These are phyloP conservation scores for Ogataea nakhonphanomensis DNA, from an alignment of 805 yeast species.

Conservation along the genomic window DNA sequence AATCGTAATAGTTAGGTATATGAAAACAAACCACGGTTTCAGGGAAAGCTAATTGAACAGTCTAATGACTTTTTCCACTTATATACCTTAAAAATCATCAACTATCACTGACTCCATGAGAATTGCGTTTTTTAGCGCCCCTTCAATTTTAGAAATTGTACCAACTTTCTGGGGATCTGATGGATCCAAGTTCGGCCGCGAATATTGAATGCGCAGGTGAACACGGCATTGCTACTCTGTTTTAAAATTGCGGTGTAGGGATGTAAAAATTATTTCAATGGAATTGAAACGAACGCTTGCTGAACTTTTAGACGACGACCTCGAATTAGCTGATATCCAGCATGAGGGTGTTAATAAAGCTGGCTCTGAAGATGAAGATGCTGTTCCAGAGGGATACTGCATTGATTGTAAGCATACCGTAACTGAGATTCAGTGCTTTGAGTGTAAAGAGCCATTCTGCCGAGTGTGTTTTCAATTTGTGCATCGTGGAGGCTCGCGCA, in stretches of 20 bases:
- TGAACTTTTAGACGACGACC: conserved; percentile 12
- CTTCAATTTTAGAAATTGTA: too few species aligned
- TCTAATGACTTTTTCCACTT: too few species aligned
- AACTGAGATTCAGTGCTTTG: conserved; percentile 54
- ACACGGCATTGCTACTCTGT: not conserved
- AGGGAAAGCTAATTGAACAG: too few species aligned
- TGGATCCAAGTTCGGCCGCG: too few species aligned
- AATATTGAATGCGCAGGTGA: too few species aligned
- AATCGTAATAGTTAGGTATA: not conserved
- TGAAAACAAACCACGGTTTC: too few species aligned
- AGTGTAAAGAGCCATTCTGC: conserved; percentile 68
- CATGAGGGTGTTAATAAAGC: conserved; percentile 1
- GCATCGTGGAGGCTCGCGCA: conserved; percentile 66
- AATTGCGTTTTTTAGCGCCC: too few species aligned
- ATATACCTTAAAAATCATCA: too few species aligned
- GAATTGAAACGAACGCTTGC: conserved; percentile 24
- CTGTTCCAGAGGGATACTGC: conserved; percentile 44
- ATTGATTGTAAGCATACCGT: conserved; percentile 76
- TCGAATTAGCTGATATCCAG: conserved; percentile 24
- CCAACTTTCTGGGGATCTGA: too few species aligned
- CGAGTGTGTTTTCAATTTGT: conserved; percentile 64
- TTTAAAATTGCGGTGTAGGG: conserved; percentile 6
- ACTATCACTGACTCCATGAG: too few species aligned
- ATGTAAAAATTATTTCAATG: conserved; percentile 7
- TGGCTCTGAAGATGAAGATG: conserved; percentile 27